These are phyloP conservation scores for Cercophora sp. DNA, from an alignment of 495 filamentous ascomycete species.

Conservation along the genomic window DNA sequence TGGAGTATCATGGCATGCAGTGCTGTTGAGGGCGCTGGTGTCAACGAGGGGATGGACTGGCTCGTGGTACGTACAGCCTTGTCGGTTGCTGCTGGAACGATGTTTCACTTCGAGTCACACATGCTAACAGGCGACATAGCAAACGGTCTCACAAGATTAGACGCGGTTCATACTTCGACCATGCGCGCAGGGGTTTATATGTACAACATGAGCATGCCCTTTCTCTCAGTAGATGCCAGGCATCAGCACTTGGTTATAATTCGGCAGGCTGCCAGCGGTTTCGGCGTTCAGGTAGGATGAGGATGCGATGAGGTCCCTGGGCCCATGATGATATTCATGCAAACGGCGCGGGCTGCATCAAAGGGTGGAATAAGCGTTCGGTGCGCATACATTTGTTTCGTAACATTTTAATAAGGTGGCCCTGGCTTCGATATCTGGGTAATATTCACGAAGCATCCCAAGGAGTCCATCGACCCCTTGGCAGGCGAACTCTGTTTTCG, in stretches of 20 bases:
- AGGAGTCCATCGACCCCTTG: too few species aligned
- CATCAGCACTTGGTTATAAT: conserved; percentile 29
- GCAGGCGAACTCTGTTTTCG: too few species aligned
- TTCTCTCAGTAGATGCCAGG: conserved; percentile 17
- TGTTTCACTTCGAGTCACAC: not conserved
- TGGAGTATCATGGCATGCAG: conserved; percentile 98
- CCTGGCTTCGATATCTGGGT: conserved; percentile 5
- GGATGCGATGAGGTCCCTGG: too few species aligned
- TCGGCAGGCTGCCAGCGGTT: conserved; percentile 12
- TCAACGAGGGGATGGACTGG: conserved; percentile 98
- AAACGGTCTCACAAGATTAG: conserved; percentile 49
- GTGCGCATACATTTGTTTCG: conserved; percentile 23
- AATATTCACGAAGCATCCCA: conserved; percentile 10
- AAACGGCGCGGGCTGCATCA: conserved; percentile 24
- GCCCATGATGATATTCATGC: conserved; percentile 15
- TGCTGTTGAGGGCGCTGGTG: conserved; percentile 90
- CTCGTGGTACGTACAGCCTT: conserved; percentile 67
- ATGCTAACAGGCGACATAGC: conserved; percentile 32
- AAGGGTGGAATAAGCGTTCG: conserved; percentile 14
- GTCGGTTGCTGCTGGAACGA: not conserved
- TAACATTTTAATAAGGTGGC: conserved; percentile 24
- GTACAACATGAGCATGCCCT: conserved; percentile 26
- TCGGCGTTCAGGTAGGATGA: conserved; percentile 17
- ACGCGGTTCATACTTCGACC: not conserved
- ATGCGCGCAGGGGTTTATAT: conserved; percentile 16